A percentile compares a stretch with the other conserved stretches of the same genome.
Evolutionary conservation across 2,329 filamentous ascomycete genomes (phyloP).

Genomic region (Blastomyces gilchristii): DNA sequence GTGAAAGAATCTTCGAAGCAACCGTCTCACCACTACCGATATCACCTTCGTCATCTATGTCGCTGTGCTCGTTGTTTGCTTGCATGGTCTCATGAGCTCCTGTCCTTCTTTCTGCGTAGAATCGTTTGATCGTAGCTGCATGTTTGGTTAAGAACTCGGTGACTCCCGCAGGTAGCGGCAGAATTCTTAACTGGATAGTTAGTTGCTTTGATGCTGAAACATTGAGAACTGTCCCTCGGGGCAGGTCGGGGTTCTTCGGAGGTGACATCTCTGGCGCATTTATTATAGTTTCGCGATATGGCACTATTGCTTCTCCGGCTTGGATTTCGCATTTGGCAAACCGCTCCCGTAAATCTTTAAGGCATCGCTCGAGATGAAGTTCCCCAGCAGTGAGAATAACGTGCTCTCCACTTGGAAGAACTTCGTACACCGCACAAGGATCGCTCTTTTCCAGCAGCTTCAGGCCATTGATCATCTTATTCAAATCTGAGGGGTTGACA

Average conservation of each 20-base stretch:
- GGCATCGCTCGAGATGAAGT: slow-evolving; percentile 81
- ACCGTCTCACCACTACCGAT: slow-evolving; percentile 49
- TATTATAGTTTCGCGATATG: slow-evolving; percentile 87
- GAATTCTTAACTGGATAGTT: slow-evolving; percentile 62
- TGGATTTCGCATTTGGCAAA: slow-evolving; percentile 94
- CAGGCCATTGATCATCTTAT: slow-evolving; percentile 88
- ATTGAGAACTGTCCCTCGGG: slow-evolving; percentile 66
- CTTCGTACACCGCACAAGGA: slow-evolving; percentile 90
- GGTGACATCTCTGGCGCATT: slow-evolving; percentile 84
- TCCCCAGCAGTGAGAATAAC: slow-evolving; percentile 91
- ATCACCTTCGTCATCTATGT: slow-evolving; percentile 32
- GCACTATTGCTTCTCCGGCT: slow-evolving; percentile 85
- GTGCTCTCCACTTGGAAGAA: slow-evolving; percentile 85
- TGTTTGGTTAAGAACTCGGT: slow-evolving; percentile 82
- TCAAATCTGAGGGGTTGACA: slow-evolving; percentile 74
- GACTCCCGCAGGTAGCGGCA: slow-evolving; percentile 65
- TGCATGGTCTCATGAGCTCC: slow-evolving; percentile 32
- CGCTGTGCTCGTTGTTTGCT: slow-evolving; percentile 28
- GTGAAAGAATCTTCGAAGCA: slow-evolving; percentile 53
- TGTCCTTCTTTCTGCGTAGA: slow-evolving; percentile 61
- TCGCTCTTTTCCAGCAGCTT: slow-evolving; percentile 86
- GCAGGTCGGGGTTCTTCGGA: slow-evolving; percentile 73
- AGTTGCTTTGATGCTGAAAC: slow-evolving; percentile 79
- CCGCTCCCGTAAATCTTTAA: slow-evolving; percentile 84
- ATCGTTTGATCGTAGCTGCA: slow-evolving; percentile 61